Conservation (phyloP, 257 asterid genomes). For the Nicotiana attenuata region DNA sequence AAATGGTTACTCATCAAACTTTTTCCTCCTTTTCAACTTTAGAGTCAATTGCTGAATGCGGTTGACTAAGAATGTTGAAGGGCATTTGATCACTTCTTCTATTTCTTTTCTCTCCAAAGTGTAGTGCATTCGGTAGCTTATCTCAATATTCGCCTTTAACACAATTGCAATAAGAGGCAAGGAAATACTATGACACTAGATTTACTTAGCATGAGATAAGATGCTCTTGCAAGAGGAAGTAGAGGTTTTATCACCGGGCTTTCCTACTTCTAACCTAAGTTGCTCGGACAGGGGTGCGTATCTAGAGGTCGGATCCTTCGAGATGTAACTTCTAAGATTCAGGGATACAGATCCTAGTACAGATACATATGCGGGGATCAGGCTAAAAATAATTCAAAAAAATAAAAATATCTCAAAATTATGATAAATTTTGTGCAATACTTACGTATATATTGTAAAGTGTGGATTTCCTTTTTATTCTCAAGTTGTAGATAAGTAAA, state of each 20-base stretch:
- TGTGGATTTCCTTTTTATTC: no score
- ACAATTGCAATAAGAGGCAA: not conserved
- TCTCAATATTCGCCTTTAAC: not conserved
- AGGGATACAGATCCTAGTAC: no score
- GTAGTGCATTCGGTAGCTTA: not conserved
- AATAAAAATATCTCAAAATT: no score
- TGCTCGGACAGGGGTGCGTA: no score
- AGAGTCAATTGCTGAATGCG: not conserved
- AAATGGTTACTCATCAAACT: not conserved
- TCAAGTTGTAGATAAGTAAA: no score
- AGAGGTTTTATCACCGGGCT: not conserved
- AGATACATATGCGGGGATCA: no score
- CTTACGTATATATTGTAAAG: no score
- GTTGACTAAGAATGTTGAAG: not conserved
- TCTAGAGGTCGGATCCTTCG: no score
- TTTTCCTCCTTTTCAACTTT: not conserved
- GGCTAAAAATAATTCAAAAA: no score
- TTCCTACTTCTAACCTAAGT: not conserved
- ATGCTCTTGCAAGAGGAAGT: not conserved
- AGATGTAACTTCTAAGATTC: no score
- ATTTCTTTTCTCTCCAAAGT: not conserved
- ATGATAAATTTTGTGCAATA: no score
- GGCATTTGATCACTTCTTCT: not conserved
- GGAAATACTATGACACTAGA: not conserved
- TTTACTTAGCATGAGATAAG: not conserved